phyloP scores from a whole-genome alignment of 257 asterid genomes.

The Verbascum thapsus region DNA sequence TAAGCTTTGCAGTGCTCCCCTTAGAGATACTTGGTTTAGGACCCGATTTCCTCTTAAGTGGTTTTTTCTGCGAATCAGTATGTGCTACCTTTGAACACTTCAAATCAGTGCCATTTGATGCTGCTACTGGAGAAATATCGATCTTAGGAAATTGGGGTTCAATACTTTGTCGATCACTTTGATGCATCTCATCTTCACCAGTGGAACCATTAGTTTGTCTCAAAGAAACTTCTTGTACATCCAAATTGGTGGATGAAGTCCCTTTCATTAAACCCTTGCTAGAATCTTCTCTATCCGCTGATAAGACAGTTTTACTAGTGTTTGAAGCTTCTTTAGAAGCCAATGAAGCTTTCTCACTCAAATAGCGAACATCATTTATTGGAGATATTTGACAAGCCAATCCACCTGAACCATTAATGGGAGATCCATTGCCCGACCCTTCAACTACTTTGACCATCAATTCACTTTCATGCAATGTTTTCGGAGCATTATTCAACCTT shows the following conservation, averaged over 20 bases:
- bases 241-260: slow-evolving; percentile 25
- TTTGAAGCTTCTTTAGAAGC: slow-evolving; percentile 34
- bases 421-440: slow-evolving; percentile 36
- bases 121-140: slow-evolving; percentile 23
- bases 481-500: slow-evolving; percentile 31
- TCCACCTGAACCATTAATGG: slow-evolving; percentile 29
- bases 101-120: slow-evolving; percentile 32
- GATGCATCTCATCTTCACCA: slow-evolving; percentile 34
- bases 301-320: neutral
- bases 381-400: slow-evolving; percentile 35
- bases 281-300: slow-evolving; percentile 35
- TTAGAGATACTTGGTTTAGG: slow-evolving; percentile 44
- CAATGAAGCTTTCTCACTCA: slow-evolving; percentile 33
- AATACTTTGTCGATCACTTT: slow-evolving; percentile 35
- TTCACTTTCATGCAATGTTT: slow-evolving; percentile 32
- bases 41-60: slow-evolving; percentile 48
- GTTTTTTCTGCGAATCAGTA: slow-evolving; percentile 35
- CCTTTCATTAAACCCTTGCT: slow-evolving; percentile 34
- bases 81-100: slow-evolving; percentile 37
- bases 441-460: slow-evolving; percentile 28
- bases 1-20: slow-evolving; percentile 40
- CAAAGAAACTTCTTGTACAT: slow-evolving; percentile 25
- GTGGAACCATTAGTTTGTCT: slow-evolving; percentile 31
- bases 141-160: slow-evolving; percentile 35
- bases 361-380: slow-evolving; percentile 9